Evolutionary conservation across 2,329 filamentous ascomycete genomes (phyloP).

Genomic region (Didymella exigua): DNA sequence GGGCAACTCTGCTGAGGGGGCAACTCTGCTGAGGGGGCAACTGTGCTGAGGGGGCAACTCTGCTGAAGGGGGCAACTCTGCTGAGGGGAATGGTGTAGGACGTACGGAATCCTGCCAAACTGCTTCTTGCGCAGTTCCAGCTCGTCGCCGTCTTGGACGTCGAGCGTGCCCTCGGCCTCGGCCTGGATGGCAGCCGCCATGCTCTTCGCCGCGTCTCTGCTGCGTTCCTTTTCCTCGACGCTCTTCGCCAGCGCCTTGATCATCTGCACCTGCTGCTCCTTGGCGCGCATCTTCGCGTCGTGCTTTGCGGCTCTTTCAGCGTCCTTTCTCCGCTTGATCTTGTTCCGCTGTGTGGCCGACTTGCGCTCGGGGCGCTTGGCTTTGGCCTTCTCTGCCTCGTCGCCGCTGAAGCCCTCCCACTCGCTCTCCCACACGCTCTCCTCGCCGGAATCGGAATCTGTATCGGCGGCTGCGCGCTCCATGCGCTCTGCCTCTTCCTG

Average conservation of each 20-base stretch:
- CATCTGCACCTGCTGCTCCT: constrained; percentile 71
- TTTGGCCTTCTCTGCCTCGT: constrained; percentile 60
- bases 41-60: too few species aligned
- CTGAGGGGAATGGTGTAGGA: neutral
- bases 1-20: too few species aligned
- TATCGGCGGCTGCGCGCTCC: constrained; percentile 74
- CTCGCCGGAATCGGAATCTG: constrained; percentile 78
- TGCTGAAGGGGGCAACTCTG: too few species aligned
- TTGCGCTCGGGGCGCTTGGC: constrained; percentile 83
- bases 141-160: constrained; percentile 47
- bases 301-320: constrained; percentile 78
- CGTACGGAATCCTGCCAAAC: constrained; percentile 67
- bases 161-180: constrained; percentile 31
- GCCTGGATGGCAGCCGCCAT: constrained; percentile 29
- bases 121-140: constrained; percentile 68
- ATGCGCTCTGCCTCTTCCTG: constrained; percentile 69
- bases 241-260: constrained; percentile 74
- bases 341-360: constrained; percentile 84
- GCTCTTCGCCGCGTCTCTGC: constrained; percentile 33
- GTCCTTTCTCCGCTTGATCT: constrained; percentile 84
- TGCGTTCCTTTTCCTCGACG: constrained; percentile 64
- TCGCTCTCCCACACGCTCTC: constrained; percentile 95
- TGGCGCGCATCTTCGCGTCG: constrained; percentile 74
- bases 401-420: constrained; percentile 62
- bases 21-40: too few species aligned